Evolutionary conservation across 2,329 filamentous ascomycete species (phyloP), one percentile per base, ranked within the genome.

Genomic region (Neoascochyta sp.): DNA sequence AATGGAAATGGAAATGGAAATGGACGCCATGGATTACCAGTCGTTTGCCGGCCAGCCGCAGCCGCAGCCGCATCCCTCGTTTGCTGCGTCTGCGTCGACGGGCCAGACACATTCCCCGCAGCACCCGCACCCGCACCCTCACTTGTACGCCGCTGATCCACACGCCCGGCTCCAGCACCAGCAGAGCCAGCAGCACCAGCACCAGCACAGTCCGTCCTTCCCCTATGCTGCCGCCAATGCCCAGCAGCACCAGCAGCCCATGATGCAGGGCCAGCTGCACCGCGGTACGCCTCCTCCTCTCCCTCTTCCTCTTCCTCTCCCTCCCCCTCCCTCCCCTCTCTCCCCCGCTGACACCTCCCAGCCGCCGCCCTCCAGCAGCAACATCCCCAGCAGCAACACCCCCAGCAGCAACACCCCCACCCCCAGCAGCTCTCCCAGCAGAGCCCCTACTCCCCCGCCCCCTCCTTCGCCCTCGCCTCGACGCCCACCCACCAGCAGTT

Each of bases 371-470:
- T 51, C 32, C 45, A 56, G 15, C 38, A 67, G 33, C 64, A 63
- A 29, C 55, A 62, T 3, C 63, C 66, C 31, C 63, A 63, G 37
- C 54, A 57, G 2, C 52, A 41, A 23, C 40, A 43, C 16, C 34
- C 27, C 11, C 57, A 51, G 11, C 59, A 62, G 34, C 44, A 52
- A 3, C 57, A 56, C 9, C 59, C 58, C 9, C 62, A 57, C 4
- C 59, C 59, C 4, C 58, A 62, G 10, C 61, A 65, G 10, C 60
- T 58, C 22, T 40, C 39, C 29, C 53, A 47, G 36, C 60, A 37
- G 11, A 67, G 63, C 37, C 57, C 58, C 16, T 65, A 62, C 44
- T 59, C 62, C 24, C 55, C 40, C 39, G 54, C 61, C 35, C 54
- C 64, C 30, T 66, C 55, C 41, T 46, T 59, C 9, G 64, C 65